Base-by-base conservation (phyloP, 345 rosid genomes). In the Syzygium grande region DNA sequence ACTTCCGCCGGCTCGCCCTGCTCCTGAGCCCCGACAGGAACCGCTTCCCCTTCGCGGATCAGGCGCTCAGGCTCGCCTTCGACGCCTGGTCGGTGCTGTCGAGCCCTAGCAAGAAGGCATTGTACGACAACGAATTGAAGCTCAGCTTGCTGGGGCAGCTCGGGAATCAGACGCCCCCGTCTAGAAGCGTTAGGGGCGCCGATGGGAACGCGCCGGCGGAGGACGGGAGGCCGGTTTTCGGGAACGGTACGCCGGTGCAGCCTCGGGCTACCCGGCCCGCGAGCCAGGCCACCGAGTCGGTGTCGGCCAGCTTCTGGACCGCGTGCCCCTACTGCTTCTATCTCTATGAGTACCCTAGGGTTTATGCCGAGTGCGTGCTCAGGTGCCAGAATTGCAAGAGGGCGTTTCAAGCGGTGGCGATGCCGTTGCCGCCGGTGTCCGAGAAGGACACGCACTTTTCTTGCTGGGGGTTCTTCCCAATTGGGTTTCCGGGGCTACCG, bases 11-110 rank as follows among this genome's bases (percentile, higher is more conserved):
- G 86, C 95, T 98, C 80, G 94, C 96, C 55, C 91, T 95, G 52
- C 92, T 97, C 58, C 92, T 98, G 83, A 94, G 92, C 86, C 98
- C 99, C 0, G 92, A 90, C 2, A 85, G 93, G 49, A 96, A 96
- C 90, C 89, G 89, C 19, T 92, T 98, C 85, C 93, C 96, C 2
- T 96, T 91, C 80, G 96, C 98, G 6, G 99, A 96, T 92, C 96
- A 92, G 51, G 98, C 98, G 21, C 93, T 94, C 89, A 90, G 90
- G 85, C 88, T 97, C 65, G 96, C 94, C 84, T 92, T 94, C 23
- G 98, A 96, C 85, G 99, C 99, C 7, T 96, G 99, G 99, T 85
- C 89, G 49, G 93, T 95, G 54, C 94, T 98, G 80, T 96, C 98
- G 12, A 91, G 94, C 86, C 94, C 98, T 1, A 85, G 93, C 5